phyloP scores from a whole-genome alignment of 768 basidiomycete genomes.

The Phanerochaete carnosa region DNA sequence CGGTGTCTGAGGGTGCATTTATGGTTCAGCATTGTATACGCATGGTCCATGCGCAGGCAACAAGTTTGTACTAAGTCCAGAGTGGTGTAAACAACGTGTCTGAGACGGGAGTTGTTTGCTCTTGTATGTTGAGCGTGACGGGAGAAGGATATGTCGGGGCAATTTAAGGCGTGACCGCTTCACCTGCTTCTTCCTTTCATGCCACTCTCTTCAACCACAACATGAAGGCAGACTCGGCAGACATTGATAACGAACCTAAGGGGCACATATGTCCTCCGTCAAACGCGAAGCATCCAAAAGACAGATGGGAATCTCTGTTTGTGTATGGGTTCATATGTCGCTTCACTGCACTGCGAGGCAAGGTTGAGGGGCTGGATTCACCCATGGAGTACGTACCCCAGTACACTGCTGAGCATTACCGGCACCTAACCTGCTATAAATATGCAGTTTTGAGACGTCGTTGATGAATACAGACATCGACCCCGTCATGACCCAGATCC shows the following conservation, averaged over 20 bases:
- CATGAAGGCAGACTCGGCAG: conserved; percentile 30
- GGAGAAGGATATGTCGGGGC: conserved; percentile 28
- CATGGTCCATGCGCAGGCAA: conserved; percentile 3
- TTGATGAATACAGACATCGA: conserved; percentile 70
- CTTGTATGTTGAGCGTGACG: conserved; percentile 27
- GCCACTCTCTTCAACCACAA: conserved; percentile 22
- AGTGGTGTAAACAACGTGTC: conserved; percentile 1
- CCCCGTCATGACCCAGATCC: conserved; percentile 67
- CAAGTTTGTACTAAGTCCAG: not conserved
- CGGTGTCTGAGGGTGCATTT: not conserved
- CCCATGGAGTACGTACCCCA: conserved; percentile 73
- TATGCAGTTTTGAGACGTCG: conserved; percentile 71
- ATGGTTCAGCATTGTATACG: not conserved
- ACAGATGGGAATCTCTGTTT: conserved; percentile 86
- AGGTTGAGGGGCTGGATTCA: conserved; percentile 75
- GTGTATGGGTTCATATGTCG: conserved; percentile 83
- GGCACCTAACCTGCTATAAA: conserved; percentile 27
- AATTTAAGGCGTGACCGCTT: conserved; percentile 28
- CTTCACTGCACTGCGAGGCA: conserved; percentile 72
- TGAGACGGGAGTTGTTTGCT: conserved; percentile 20
- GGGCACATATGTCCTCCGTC: conserved; percentile 54
- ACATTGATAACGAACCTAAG: conserved; percentile 31
- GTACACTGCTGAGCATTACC: conserved; percentile 15
- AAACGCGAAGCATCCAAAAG: conserved; percentile 67
- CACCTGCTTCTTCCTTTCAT: conserved; percentile 24